These are phyloP conservation scores for Candida verbasci DNA, from an alignment of 805 yeast species.

Conservation along the genomic window DNA sequence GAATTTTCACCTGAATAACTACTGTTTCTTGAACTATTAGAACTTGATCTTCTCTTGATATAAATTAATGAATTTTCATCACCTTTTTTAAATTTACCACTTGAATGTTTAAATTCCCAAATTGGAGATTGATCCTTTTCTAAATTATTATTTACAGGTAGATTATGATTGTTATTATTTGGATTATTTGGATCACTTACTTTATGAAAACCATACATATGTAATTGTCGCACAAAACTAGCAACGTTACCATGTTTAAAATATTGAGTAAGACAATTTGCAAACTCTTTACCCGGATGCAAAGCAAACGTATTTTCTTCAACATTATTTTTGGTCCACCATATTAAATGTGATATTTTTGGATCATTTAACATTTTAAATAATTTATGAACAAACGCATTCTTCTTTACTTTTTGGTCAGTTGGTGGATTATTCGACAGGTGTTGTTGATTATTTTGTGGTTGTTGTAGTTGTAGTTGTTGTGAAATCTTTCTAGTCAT, in stretches of 20 bases:
- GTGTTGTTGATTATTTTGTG: not conserved
- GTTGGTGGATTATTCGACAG: not conserved
- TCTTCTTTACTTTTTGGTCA: constrained; percentile 39
- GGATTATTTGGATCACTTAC: constrained; percentile 43
- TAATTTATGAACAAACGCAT: constrained; percentile 54
- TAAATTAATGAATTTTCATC: constrained; percentile 41
- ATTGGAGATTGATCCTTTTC: constrained; percentile 27
- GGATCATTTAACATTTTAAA: constrained; percentile 37
- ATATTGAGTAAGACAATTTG: constrained; percentile 58
- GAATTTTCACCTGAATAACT: constrained; percentile 6
- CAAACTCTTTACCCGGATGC: constrained; percentile 62
- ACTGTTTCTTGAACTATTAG: constrained; percentile 18
- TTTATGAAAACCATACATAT: constrained; percentile 96
- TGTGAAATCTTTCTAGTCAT: constrained; percentile 19
- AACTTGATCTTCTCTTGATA: constrained; percentile 46
- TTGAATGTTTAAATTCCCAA: constrained; percentile 55
- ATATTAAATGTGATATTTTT: constrained; percentile 30
- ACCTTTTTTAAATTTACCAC: constrained; percentile 46
- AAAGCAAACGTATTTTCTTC: constrained; percentile 56
- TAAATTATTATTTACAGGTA: not conserved
- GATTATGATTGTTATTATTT: not conserved
- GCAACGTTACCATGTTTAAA: constrained; percentile 95
- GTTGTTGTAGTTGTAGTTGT: constrained; percentile 3
- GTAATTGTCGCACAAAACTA: constrained; percentile 87
- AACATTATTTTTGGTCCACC: constrained; percentile 42